Evolutionary conservation across 2,329 filamentous ascomycete species (phyloP).

Genomic region (Cytospora schulzeri): DNA sequence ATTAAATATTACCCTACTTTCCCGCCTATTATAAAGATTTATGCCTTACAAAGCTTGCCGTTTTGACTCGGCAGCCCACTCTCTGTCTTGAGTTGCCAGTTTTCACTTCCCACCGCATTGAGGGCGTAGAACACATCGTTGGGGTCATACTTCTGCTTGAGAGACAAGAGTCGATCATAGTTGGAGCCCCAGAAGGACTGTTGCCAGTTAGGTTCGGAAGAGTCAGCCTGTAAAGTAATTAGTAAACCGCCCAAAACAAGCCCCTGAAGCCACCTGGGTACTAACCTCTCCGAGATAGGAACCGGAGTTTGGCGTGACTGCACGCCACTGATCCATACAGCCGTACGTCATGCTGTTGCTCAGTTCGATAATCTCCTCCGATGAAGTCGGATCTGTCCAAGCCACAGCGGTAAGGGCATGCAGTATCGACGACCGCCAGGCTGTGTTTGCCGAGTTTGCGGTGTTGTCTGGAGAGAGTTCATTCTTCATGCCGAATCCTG

Average conservation of each 20-base stretch:
- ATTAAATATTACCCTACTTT: not conserved
- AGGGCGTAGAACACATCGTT: constrained; percentile 35
- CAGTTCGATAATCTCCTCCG: constrained; percentile 8
- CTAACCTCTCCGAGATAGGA: constrained; percentile 34
- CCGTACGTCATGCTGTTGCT: constrained; percentile 34
- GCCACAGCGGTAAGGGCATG: constrained; percentile 39
- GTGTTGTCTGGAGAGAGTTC: constrained; percentile 4
- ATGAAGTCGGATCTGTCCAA: constrained; percentile 6
- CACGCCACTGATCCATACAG: constrained; percentile 39
- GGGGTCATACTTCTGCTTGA: constrained; percentile 40
- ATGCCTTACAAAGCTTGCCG: constrained; percentile 18
- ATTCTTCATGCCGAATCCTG: constrained; percentile 12
- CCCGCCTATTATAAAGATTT: no score
- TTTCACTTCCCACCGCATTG: constrained; percentile 32
- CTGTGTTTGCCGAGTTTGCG: constrained; percentile 49
- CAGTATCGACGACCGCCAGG: constrained; percentile 48
- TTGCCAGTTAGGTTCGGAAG: constrained; percentile 39
- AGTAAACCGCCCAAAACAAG: not conserved
- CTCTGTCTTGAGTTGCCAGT: constrained; percentile 28
- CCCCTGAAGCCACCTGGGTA: not conserved
- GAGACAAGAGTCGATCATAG: constrained; percentile 35
- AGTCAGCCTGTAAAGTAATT: constrained; percentile 40
- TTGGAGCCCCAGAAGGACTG: constrained; percentile 38
- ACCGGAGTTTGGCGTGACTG: constrained; percentile 39
- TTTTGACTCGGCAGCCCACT: constrained; percentile 18